Percentiles rank a stretch among this genome's conserved stretches.
Evolutionary conservation across 2,329 filamentous ascomycete genomes (phyloP).

Genomic region (Chrysoporthe austroafricana): DNA sequence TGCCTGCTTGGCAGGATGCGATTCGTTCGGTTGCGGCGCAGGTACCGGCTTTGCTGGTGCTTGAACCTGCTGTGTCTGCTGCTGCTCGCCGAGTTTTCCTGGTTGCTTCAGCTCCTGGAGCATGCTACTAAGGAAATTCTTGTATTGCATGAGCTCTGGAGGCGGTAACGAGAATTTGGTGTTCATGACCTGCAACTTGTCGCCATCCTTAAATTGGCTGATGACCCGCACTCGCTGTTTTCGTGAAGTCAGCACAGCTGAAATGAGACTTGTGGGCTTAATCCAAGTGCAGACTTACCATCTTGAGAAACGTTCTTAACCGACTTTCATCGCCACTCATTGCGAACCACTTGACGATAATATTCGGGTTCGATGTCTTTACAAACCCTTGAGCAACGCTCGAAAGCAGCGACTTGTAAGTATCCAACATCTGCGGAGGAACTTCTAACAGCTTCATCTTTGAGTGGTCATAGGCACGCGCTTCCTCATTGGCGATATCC

Average conservation of each 20-base stretch:
- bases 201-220: conserved; percentile 57
- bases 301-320: conserved; percentile 56
- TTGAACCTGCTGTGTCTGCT: conserved; percentile 26
- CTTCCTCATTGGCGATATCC: conserved; percentile 46
- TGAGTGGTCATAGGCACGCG: conserved; percentile 43
- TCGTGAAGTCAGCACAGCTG: conserved; percentile 38
- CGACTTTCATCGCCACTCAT: conserved; percentile 53
- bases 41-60: conserved; percentile 13
- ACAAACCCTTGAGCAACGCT: conserved; percentile 2
- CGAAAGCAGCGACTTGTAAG: background rate
- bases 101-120: conserved; percentile 49
- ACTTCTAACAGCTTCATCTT: conserved; percentile 18
- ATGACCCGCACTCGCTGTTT: conserved; percentile 55
- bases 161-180: conserved; percentile 56
- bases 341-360: conserved; percentile 52
- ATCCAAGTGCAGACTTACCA: conserved; percentile 44
- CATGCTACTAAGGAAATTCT: conserved; percentile 55
- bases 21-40: conserved; percentile 45
- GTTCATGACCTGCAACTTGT: conserved; percentile 49
- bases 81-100: conserved; percentile 38
- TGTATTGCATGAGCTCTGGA: conserved; percentile 54
- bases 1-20: conserved; percentile 55
- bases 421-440: background rate
- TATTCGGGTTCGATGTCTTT: conserved; percentile 36
- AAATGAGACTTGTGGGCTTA: background rate